Conservation (phyloP, 2,329 filamentous ascomycete genomes). For the Colletotrichum destructivum region DNA sequence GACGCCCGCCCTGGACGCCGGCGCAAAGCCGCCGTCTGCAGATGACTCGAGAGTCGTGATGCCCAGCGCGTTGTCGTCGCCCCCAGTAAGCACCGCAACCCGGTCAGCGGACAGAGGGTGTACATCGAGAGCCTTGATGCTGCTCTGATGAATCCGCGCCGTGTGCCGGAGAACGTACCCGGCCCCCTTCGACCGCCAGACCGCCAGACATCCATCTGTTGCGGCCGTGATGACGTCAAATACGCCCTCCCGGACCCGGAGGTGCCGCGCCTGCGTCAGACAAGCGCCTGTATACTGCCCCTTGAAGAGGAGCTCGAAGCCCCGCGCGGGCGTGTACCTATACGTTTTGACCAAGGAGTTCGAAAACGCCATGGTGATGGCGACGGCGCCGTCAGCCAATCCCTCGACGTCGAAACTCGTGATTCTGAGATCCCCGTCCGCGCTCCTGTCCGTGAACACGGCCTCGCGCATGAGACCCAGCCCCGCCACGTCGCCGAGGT, state of each 20-base stretch:
- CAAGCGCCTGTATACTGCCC: constrained; percentile 81
- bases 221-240: constrained; percentile 75
- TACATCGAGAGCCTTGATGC: constrained; percentile 78
- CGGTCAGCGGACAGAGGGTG: constrained; percentile 49
- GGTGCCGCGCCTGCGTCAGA: constrained; percentile 75
- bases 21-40: constrained; percentile 31
- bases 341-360: constrained; percentile 83
- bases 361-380: constrained; percentile 83
- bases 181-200: constrained; percentile 62
- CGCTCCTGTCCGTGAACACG: constrained; percentile 64
- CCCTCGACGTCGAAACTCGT: constrained; percentile 79
- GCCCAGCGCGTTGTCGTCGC: constrained; percentile 89
- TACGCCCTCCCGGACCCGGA: constrained; percentile 49
- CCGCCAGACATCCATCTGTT: constrained; percentile 83
- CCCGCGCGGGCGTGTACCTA: constrained; percentile 57
- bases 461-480: constrained; percentile 72
- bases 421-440: constrained; percentile 80
- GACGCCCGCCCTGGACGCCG: constrained; percentile 53
- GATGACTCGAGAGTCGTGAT: constrained; percentile 61
- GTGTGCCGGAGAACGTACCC: constrained; percentile 51
- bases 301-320: constrained; percentile 66
- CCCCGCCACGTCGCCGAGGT: constrained; percentile 63
- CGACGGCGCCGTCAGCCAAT: constrained; percentile 55
- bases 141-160: constrained; percentile 80
- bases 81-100: constrained; percentile 78